A percentile compares a stretch with the other conserved stretches of the same genome.
Conservation (phyloP, 257 asterid genomes). For the Oldenlandia corymbosa region DNA sequence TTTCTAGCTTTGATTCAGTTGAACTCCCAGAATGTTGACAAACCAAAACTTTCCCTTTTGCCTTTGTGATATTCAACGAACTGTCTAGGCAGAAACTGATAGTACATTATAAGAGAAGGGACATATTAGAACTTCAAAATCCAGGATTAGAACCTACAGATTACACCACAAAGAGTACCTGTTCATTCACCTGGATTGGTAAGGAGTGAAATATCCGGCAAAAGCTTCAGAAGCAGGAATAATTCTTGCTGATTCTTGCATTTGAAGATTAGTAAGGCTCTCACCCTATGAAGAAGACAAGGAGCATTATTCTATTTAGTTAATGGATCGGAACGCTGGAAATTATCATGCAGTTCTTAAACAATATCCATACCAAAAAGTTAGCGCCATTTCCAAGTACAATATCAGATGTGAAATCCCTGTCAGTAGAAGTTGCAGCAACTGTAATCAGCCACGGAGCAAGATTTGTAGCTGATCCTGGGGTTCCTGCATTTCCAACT, state of each 20-base stretch:
- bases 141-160: constrained; percentile 19
- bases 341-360: neutral
- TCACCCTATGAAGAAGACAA: constrained; percentile 54
- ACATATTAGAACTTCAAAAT: constrained; percentile 27
- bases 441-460: constrained; percentile 97
- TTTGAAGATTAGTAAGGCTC: constrained; percentile 53
- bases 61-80: constrained; percentile 71
- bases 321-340: neutral
- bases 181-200: constrained; percentile 98
- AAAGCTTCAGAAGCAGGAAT: constrained; percentile 76
- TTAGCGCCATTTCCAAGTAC: constrained; percentile 68
- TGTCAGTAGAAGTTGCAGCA: constrained; percentile 78
- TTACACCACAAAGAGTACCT: constrained; percentile 57
- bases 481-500: constrained; percentile 63
- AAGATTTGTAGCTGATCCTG: constrained; percentile 74
- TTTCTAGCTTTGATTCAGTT: constrained; percentile 74
- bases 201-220: constrained; percentile 89
- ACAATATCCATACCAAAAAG: constrained; percentile 36
- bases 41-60: constrained; percentile 70
- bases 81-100: constrained; percentile 89
- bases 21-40: constrained; percentile 84
- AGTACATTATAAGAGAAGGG: constrained; percentile 18
- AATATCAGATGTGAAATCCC: constrained; percentile 66
- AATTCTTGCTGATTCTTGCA: constrained; percentile 42
- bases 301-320: constrained; percentile 7